phyloP scores from a whole-genome alignment of 139 green algal species.

The Microglena sp. region DNA sequence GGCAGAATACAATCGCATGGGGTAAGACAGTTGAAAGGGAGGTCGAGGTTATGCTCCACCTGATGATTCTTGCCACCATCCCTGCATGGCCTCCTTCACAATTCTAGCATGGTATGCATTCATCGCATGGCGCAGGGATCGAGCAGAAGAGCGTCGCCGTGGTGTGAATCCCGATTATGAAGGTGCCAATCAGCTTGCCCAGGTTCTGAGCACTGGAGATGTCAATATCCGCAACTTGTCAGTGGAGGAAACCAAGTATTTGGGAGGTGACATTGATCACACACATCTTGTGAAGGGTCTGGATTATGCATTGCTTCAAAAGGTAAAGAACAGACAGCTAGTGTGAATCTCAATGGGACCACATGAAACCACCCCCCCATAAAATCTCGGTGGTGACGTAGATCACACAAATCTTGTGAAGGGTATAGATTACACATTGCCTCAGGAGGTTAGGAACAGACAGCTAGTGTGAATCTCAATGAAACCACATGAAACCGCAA shows the following conservation, averaged over 20 bases:
- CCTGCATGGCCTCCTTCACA: not conserved
- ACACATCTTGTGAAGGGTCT: conserved; percentile 92
- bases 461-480: too few species aligned
- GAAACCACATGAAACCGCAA: too few species aligned
- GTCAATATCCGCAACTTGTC: conserved; percentile 32
- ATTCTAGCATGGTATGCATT: not conserved
- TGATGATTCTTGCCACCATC: not conserved
- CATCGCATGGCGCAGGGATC: conserved; percentile 36
- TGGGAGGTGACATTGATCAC: conserved; percentile 87
- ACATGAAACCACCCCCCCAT: too few species aligned
- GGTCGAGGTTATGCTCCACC: not conserved
- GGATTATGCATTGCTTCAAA: conserved; percentile 86
- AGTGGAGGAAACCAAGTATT: conserved; percentile 75
- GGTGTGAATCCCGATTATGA: conserved; percentile 51
- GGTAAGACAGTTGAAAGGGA: not conserved
- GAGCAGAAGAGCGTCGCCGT: conserved; percentile 61
- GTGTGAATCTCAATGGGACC: not conserved
- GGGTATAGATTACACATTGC: too few species aligned
- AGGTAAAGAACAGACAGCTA: conserved; percentile 41
- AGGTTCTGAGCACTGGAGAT: conserved; percentile 4
- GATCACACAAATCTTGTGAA: not conserved
- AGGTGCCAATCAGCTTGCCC: conserved; percentile 21
- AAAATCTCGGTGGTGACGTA: too few species aligned
- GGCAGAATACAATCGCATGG: not conserved
- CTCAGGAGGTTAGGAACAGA: too few species aligned